Conservation (phyloP, 768 basidiomycete genomes). For the Daedaleopsis sinensis region DNA sequence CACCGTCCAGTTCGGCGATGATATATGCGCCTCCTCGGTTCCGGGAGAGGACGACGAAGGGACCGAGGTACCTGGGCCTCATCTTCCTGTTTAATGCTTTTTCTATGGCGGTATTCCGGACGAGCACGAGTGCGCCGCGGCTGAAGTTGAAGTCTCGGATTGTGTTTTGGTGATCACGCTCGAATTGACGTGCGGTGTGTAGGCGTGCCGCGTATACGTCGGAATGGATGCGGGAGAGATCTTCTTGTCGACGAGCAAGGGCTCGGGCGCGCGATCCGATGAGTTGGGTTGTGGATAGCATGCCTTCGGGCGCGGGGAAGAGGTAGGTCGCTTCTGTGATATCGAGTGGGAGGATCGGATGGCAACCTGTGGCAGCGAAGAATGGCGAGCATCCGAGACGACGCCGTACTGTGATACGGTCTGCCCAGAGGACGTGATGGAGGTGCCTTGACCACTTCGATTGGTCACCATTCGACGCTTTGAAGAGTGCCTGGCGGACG, state of each 20-base stretch:
- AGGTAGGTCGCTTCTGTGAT: slow-evolving; percentile 23
- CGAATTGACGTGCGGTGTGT: slow-evolving; percentile 15
- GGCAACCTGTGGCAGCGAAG: slow-evolving; percentile 18
- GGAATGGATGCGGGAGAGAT: neutral
- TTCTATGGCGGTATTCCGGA: slow-evolving; percentile 27
- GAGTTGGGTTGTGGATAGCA: slow-evolving; percentile 12
- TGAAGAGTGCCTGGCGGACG: slow-evolving; percentile 38
- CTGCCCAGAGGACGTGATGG: slow-evolving; percentile 39
- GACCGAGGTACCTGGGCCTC: slow-evolving; percentile 26
- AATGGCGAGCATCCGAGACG: slow-evolving; percentile 36
- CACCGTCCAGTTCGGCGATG: slow-evolving; percentile 30
- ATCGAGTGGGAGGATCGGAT: slow-evolving; percentile 26
- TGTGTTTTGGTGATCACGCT: slow-evolving; percentile 2
- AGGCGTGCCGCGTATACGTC: neutral
- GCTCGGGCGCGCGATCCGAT: slow-evolving; percentile 4
- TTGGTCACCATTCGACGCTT: slow-evolving; percentile 29
- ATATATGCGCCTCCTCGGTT: slow-evolving; percentile 28
- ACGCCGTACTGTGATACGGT: slow-evolving; percentile 34
- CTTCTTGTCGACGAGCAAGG: slow-evolving; percentile 1
- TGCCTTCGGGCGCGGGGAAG: slow-evolving; percentile 3
- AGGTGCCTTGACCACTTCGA: slow-evolving; percentile 25
- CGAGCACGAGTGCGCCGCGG: slow-evolving; percentile 26
- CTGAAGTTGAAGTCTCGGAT: slow-evolving; percentile 30
- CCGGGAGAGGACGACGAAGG: slow-evolving; percentile 24
- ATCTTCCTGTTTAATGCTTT: slow-evolving; percentile 23